Evolutionary conservation across 352 stramenopile species (phyloP).

Genomic region (Bremia lactucae): DNA sequence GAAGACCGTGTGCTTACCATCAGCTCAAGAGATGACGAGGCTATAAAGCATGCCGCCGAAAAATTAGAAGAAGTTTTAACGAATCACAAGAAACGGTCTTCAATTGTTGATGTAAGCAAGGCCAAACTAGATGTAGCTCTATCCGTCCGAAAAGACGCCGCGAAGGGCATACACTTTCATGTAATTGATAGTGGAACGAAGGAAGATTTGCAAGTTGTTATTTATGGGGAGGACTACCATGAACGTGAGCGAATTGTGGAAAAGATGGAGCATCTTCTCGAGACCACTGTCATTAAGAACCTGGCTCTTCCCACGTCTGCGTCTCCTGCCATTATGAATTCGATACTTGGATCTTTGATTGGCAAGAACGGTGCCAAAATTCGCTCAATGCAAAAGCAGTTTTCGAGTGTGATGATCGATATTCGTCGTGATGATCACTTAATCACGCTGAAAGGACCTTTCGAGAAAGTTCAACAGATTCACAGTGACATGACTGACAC

Average conservation of each 20-base stretch:
- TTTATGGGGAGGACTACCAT: conserved; percentile 46
- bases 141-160: conserved; percentile 34
- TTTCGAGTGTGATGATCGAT: conserved; percentile 49
- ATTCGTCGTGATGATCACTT: conserved; percentile 36
- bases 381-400: conserved; percentile 50
- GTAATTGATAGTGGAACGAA: conserved; percentile 34
- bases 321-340: conserved; percentile 22
- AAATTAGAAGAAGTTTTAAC: conserved; percentile 46
- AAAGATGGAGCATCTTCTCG: conserved; percentile 51
- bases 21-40: conserved; percentile 50
- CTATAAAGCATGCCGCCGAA: conserved; percentile 40
- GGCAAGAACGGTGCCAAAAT: conserved; percentile 77
- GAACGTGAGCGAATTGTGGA: conserved; percentile 46
- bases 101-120: conserved; percentile 31
- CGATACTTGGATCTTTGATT: conserved; percentile 63
- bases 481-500: conserved; percentile 62
- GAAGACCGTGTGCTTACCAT: conserved; percentile 48
- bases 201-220: conserved; percentile 32
- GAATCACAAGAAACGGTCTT: conserved; percentile 40
- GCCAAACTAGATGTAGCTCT: conserved; percentile 44
- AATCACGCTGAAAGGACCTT: conserved; percentile 48
- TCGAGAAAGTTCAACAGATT: conserved; percentile 38
- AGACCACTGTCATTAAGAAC: conserved; percentile 35
- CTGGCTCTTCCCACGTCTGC: conserved; percentile 35
- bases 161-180: conserved; percentile 43